Conservation (phyloP, 106 monocot species). For the Dioscorea zingiberensis region DNA sequence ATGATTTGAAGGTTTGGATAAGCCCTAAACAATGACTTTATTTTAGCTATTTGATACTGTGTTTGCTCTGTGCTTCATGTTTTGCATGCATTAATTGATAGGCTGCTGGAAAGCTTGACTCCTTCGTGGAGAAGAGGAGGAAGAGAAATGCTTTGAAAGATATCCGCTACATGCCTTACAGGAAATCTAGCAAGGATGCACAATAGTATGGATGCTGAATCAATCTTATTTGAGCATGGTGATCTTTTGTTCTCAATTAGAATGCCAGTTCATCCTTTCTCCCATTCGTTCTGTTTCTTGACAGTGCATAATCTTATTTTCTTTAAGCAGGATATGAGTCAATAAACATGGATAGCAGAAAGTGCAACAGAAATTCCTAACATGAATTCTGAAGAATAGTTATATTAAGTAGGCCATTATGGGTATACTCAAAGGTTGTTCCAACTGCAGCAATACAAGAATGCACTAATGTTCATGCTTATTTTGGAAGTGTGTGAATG, state of each 20-base stretch:
- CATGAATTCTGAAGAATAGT: too few species aligned
- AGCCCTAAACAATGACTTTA: background rate
- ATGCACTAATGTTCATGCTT: too few species aligned
- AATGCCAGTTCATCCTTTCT: background rate
- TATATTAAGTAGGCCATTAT: too few species aligned
- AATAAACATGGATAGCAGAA: too few species aligned
- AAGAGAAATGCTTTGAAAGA: conserved; percentile 92
- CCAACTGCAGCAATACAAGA: too few species aligned
- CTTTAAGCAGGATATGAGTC: too few species aligned
- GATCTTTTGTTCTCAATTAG: background rate
- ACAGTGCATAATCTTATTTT: too few species aligned
- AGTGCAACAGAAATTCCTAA: too few species aligned
- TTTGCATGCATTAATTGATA: conserved; percentile 12
- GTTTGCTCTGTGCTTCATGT: background rate
- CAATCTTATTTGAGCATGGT: background rate
- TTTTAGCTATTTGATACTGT: background rate
- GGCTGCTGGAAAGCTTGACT: conserved; percentile 78
- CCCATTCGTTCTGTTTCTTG: background rate
- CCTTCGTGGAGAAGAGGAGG: conserved; percentile 68
- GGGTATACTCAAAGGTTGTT: too few species aligned
- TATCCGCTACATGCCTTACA: conserved; percentile 75
- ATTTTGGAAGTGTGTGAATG: too few species aligned
- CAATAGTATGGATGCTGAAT: conserved; percentile 2
- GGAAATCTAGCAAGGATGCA: conserved; percentile 19
- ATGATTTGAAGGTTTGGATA: conserved; percentile 71